Percentiles rank a stretch among this genome's conserved stretches.
Conservation (phyloP, 176 grass and related monocot species). For the Elaeis guineensis region DNA sequence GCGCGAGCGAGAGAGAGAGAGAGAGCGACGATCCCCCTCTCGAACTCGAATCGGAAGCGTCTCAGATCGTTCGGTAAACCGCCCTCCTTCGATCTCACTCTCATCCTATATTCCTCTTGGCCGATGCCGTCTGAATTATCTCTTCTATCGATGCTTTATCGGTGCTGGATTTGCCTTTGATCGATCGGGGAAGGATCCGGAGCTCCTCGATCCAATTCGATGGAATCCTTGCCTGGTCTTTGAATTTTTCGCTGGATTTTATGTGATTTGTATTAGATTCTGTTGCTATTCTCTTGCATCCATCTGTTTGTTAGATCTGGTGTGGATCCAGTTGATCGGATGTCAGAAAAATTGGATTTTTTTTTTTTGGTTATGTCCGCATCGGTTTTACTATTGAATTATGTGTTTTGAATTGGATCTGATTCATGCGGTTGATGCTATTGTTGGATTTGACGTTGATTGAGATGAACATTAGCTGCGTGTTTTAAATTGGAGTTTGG, state of each 20-base stretch:
- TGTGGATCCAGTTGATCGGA: slow-evolving; percentile 34
- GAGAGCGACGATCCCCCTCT: slow-evolving; percentile 13
- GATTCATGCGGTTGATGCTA: slow-evolving; percentile 26
- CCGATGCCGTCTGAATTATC: slow-evolving; percentile 7
- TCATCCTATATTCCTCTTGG: slow-evolving; percentile 20
- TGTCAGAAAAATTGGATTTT: slow-evolving; percentile 21
- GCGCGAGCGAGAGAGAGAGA: too few relatives aligned
- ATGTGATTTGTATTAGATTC: slow-evolving; percentile 2
- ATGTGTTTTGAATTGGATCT: slow-evolving; percentile 39
- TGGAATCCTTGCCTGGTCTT: background rate
- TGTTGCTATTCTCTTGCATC: background rate
- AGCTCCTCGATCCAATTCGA: background rate
- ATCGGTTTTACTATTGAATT: slow-evolving; percentile 29
- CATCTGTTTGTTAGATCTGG: slow-evolving; percentile 35
- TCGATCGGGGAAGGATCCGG: background rate
- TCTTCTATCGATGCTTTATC: slow-evolving; percentile 18
- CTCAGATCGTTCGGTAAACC: slow-evolving; percentile 7
- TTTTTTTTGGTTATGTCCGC: slow-evolving; percentile 6
- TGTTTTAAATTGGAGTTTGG: background rate
- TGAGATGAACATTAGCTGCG: background rate
- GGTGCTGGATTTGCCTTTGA: slow-evolving; percentile 12
- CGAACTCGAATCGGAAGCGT: background rate
- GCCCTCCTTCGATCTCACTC: slow-evolving; percentile 1
- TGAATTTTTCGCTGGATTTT: background rate
- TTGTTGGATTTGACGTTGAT: slow-evolving; percentile 31